Evolutionary conservation across 345 rosid species (phyloP).

Genomic region (Bruguiera sexangula): DNA sequence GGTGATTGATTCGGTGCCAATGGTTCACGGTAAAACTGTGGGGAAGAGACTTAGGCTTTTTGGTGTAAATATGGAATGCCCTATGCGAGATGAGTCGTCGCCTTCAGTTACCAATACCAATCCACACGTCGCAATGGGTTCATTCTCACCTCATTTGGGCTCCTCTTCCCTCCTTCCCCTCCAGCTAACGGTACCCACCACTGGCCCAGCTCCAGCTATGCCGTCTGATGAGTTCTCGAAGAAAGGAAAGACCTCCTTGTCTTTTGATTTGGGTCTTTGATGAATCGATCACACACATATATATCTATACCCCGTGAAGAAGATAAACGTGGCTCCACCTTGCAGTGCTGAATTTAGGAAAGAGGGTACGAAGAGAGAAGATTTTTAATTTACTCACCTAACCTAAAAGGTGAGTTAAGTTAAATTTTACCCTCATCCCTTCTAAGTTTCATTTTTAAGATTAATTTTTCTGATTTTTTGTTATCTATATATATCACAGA

Average conservation of each 20-base stretch:
- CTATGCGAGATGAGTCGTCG: constrained; percentile 31
- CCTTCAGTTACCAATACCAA: constrained; percentile 23
- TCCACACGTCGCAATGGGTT: constrained; percentile 33
- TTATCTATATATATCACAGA: background rate
- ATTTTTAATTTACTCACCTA: no score
- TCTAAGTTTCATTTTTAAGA: background rate
- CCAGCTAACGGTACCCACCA: constrained; percentile 14
- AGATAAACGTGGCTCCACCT: background rate
- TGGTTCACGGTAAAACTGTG: constrained; percentile 31
- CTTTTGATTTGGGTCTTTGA: constrained; percentile 63
- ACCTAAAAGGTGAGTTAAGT: background rate
- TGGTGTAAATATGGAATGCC: constrained; percentile 55
- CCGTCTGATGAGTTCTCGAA: constrained; percentile 37
- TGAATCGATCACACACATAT: background rate
- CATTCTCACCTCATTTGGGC: constrained; percentile 26
- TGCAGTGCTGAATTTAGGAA: background rate
- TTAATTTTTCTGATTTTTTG: constrained; percentile 6
- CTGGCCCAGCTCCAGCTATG: constrained; percentile 16
- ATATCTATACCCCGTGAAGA: constrained; percentile 7
- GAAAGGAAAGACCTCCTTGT: constrained; percentile 69
- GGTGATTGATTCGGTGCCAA: constrained; percentile 62
- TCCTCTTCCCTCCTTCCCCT: constrained; percentile 26
- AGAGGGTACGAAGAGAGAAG: background rate
- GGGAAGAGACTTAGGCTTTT: constrained; percentile 54
- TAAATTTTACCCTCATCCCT: no score